phyloP scores from a whole-genome alignment of 2,329 filamentous ascomycete species.

The Magnaporthiopsis rhizophila region DNA sequence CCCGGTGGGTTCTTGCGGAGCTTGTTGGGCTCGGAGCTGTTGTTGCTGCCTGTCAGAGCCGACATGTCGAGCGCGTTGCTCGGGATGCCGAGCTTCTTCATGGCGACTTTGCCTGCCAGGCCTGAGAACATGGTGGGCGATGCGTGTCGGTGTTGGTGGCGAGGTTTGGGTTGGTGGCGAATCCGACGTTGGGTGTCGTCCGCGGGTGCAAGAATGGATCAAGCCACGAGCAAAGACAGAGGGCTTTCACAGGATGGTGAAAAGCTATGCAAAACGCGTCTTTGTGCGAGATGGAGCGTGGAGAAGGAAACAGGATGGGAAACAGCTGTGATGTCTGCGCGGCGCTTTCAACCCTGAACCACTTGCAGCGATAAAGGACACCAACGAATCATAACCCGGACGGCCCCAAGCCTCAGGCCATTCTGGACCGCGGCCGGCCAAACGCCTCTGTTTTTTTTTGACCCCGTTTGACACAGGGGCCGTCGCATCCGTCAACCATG shows the following conservation, averaged over 20 bases:
- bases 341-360: not conserved
- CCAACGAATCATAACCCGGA: no score
- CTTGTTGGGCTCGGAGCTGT: slow-evolving; percentile 14
- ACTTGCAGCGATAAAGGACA: not conserved
- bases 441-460: not conserved
- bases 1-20: slow-evolving; percentile 23
- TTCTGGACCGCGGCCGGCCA: not conserved
- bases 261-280: no score
- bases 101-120: slow-evolving; percentile 48
- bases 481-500: slow-evolving; percentile 18
- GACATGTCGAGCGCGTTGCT: slow-evolving; percentile 39
- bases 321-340: not conserved
- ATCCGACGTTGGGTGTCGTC: not conserved
- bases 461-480: slow-evolving; percentile 19
- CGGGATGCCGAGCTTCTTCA: slow-evolving; percentile 48
- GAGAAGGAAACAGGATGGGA: no score
- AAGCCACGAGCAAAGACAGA: no score
- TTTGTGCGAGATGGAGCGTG: no score
- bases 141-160: not conserved
- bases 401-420: not conserved
- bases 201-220: no score
- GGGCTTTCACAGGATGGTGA: no score
- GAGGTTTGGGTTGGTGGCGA: not conserved
- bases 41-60: slow-evolving; percentile 20
- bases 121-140: slow-evolving; percentile 41